Evolutionary conservation across 768 basidiomycete genomes (phyloP), one percentile per base, ranked within the genome.

Genomic region (Panus rudis): DNA sequence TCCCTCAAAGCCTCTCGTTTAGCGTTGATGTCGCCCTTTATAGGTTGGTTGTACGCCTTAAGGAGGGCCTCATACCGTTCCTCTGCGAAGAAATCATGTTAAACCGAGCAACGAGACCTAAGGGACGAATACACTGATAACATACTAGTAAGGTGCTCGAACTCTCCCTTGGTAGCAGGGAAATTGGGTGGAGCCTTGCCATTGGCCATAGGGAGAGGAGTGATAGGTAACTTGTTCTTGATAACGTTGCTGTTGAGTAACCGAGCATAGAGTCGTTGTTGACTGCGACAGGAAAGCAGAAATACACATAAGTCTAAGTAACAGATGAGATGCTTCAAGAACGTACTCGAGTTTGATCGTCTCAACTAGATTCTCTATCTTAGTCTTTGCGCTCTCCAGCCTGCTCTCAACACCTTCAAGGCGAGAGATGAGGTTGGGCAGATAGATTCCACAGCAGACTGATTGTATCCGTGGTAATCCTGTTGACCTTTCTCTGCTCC

Each of bases 131-230:
- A 30, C 10, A 16, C 23, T 5, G 33, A 11, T 3, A n/a, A 58
- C 61, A 28, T 35, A 70, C 69, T 70, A 14, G 68, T 70, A n/a
- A 70, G 59, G 49, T 69, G 68, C 48, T 70, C 69, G 40, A 69
- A 70, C 48, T 70, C 69, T 42, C 69, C 69, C 39, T 65, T 62
- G 1, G 64, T 61, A 4, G 30, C 34, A 8, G 69, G 69, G 55
- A 67, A 67, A 39, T 64, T 61, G 7, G 48, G 32, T 20, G 58
- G 65, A 0, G 60, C 51, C 51, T 69, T 69, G 13, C 69, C 65
- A 24, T 58, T 62, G 23, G 54, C 50, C 41, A 49, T 58, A 0
- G 57, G 39, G 0, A 58, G 64, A 17, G 65, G 48, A 45, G 53
- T 57, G 38, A 70, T 57, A 25, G 43, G 11, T 46, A 44, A 54